Percentiles rank a stretch among this genome's conserved stretches.
These are phyloP conservation scores for Melanomma pulvis-pyrius DNA, from an alignment of 495 filamentous ascomycete species.

Conservation along the genomic window DNA sequence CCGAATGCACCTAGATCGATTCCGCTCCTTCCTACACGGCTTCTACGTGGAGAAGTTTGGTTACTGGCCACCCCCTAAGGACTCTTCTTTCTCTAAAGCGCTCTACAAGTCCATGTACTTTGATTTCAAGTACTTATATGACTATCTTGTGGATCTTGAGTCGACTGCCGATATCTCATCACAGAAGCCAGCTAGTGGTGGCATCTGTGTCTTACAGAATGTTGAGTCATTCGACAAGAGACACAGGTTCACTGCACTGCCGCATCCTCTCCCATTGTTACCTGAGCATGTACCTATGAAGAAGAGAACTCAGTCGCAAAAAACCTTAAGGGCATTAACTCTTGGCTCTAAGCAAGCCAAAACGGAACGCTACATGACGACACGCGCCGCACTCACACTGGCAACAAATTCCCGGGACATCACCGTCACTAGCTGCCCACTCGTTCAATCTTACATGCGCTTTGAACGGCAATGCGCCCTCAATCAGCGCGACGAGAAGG, in stretches of 20 bases:
- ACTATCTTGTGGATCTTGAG: constrained; percentile 60
- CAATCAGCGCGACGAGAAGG: constrained; percentile 45
- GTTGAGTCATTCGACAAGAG: constrained; percentile 61
- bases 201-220: constrained; percentile 63
- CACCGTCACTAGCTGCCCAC: constrained; percentile 38
- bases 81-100: constrained; percentile 52
- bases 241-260: constrained; percentile 56
- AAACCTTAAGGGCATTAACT: constrained; percentile 34
- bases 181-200: constrained; percentile 51
- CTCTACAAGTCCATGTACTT: constrained; percentile 59
- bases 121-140: constrained; percentile 65
- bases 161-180: constrained; percentile 46
- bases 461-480: constrained; percentile 51
- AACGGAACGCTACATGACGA: constrained; percentile 39
- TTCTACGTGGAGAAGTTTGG: constrained; percentile 64
- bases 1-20: constrained; percentile 62
- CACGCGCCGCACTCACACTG: constrained; percentile 41
- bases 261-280: constrained; percentile 61
- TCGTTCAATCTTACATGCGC: constrained; percentile 51
- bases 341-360: constrained; percentile 42
- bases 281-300: constrained; percentile 47
- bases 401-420: constrained; percentile 49
- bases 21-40: constrained; percentile 62
- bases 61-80: constrained; percentile 62
- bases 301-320: constrained; percentile 38